Base-by-base conservation (phyloP, 768 basidiomycete species). In the Pleurotus eryngii region DNA sequence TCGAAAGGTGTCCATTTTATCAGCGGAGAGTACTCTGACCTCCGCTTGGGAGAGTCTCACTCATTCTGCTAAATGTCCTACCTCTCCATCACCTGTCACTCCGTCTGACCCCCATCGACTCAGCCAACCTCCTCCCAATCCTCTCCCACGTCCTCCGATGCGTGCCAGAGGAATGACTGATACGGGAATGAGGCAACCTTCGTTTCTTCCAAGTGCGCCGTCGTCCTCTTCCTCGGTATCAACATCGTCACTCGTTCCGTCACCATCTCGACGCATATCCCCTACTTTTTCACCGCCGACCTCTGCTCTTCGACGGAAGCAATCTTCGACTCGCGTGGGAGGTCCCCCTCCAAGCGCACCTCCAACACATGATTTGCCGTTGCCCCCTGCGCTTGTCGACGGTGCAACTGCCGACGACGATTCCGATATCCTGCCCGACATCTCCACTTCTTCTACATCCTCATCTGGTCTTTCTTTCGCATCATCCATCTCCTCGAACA, bases 111-210 rank as follows among this genome's bases (percentile, higher is more conserved):
- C 64, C 56, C 72, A 70, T 55, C 67, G 70, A 9, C 59, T 67
- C 26, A 74, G 68, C 59, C 72, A 75, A 43, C 68, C 72, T 7
- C 70, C 73, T 22, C 59, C 68, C 8, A 57, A 60, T 35, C 61
- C 65, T 17, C 62, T 64, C 20, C 60, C 69, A 42, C 73, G 79
- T n/a, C 76, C 78, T 17, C 71, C 66, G 12, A 70, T 75, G 68
- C 76, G 79, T 24, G 69, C 79, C n/a, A 70, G 80, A 61, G 79
- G 81, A 17, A 71, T 82, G 69, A 81, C 81, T 9, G 80, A 81
- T 43, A 68, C 66, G 45, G 72, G 68, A 3, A 50, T 65, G 17
- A 62, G 61, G 4, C 70, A 68, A 40, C 57, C 42, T 49, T 68
- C 69, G 38, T 72, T 77, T 27, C 72, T 74, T 42, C 57, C 56